Base-by-base conservation (phyloP, 2,329 filamentous ascomycete species). In the Alternaria burnsii region DNA sequence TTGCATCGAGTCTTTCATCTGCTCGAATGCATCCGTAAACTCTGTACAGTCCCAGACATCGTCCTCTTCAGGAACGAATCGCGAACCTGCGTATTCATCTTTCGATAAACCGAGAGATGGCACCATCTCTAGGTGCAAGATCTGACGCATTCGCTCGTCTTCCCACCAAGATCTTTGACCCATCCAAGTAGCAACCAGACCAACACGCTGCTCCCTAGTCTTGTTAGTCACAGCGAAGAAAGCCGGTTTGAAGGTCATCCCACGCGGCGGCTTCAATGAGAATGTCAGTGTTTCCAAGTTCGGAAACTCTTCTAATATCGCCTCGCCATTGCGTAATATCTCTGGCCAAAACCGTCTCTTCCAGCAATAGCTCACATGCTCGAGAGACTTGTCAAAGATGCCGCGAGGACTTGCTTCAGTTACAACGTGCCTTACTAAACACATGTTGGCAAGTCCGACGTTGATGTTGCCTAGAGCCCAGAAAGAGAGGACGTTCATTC, bases 401-500 rank as follows among this genome's bases (percentile, higher is more conserved):
- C 48, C 52, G 14, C 66, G 61, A n/a, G 69, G 63, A 30, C 68
- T 63, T 7, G 64, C 60, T 47, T 74, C 69, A 47, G 73, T 67
- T 0, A 59, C 61, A 9, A 75, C 60, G 30, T 72, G 67, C 6
- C 65, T 64, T 5, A 77, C 64, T 6, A 59, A 24, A 12, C 14
- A 26, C 4, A 74, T 48, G 22, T 52, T 50, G 14, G 46, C 18
- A 1, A 58, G 55, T 2, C 67, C 63, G n/a, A 75, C 68, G 7
- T 62, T 54, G 1, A 55, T 40, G 11, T 67, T 54, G 26, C 36
- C 61, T 22, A 66, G 34, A 4, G 58, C 63, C 59, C 69, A 74
- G 12, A 75, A 46, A 1, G 67, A 63, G 74, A 85, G 86, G 24
- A 76, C 78, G 65, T 86, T 85, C 18, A 66, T 63, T 28, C 79